phyloP scores from a whole-genome alignment of 1,284 basidiomycete genomes.

The Xanthoconium separans region DNA sequence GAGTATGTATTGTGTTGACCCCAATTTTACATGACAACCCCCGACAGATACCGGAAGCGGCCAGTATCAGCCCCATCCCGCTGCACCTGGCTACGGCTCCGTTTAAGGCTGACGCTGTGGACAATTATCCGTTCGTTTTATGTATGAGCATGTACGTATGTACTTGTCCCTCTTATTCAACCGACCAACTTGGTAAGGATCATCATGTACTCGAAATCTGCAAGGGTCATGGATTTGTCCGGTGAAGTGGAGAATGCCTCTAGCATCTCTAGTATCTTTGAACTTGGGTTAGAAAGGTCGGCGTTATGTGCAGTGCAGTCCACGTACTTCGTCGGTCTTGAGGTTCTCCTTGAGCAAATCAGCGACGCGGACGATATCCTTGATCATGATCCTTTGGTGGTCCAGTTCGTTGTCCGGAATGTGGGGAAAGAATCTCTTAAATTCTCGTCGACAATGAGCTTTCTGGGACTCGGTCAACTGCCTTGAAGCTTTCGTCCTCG shows the following conservation, averaged over 20 bases:
- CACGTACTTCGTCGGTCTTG: slow-evolving; percentile 64
- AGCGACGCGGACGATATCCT: slow-evolving; percentile 59
- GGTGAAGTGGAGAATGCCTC: slow-evolving; percentile 63
- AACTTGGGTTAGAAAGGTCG: not conserved
- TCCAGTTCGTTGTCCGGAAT: slow-evolving; percentile 42
- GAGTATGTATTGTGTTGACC: slow-evolving; percentile 24
- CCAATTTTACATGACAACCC: not conserved
- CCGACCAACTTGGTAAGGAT: slow-evolving; percentile 45
- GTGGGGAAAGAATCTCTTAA: slow-evolving; percentile 67
- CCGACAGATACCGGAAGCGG: slow-evolving; percentile 29
- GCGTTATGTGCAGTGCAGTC: not conserved
- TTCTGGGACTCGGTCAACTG: slow-evolving; percentile 52
- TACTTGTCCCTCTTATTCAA: slow-evolving; percentile 6
- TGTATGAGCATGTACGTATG: not conserved
- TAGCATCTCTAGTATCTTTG: slow-evolving; percentile 73
- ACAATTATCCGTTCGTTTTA: not conserved
- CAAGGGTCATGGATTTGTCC: slow-evolving; percentile 64
- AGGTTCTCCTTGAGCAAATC: slow-evolving; percentile 64
- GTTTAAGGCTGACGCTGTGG: slow-evolving; percentile 7
- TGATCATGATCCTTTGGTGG: slow-evolving; percentile 55
- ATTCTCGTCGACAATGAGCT: slow-evolving; percentile 54
- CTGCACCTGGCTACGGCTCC: slow-evolving; percentile 26
- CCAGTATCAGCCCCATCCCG: slow-evolving; percentile 24
- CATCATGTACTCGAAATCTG: slow-evolving; percentile 76
- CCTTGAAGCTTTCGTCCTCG: slow-evolving; percentile 7